Evolutionary conservation across 345 rosid genomes (phyloP).

Genomic region (Hirschfeldia incana): DNA sequence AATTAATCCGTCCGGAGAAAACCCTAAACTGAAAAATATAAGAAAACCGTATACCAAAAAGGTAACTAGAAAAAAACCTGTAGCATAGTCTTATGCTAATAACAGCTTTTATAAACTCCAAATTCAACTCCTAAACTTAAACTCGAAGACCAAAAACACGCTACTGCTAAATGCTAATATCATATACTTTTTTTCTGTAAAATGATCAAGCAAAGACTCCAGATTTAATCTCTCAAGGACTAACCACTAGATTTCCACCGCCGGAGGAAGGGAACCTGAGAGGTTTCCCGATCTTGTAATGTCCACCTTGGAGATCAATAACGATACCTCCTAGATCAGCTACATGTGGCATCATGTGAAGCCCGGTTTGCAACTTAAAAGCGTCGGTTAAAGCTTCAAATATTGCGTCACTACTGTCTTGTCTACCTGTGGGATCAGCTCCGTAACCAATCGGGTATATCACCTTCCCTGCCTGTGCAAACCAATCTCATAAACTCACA

Average conservation of each 20-base stretch:
- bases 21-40: background rate
- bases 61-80: background rate
- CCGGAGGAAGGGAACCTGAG: slow-evolving; percentile 58
- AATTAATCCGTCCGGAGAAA: too few species aligned
- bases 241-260: slow-evolving; percentile 60
- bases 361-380: slow-evolving; percentile 40
- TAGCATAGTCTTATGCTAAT: background rate
- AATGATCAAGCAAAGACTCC: background rate
- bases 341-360: slow-evolving; percentile 58
- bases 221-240: slow-evolving; percentile 1
- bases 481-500: background rate
- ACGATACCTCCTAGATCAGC: slow-evolving; percentile 65
- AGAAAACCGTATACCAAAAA: background rate
- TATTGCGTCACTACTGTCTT: slow-evolving; percentile 66
- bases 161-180: background rate
- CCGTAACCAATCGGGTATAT: slow-evolving; percentile 65
- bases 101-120: too few species aligned
- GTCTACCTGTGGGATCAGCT: slow-evolving; percentile 66
- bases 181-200: background rate
- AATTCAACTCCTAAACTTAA: background rate
- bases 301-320: slow-evolving; percentile 74
- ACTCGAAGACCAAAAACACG: background rate
- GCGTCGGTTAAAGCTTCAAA: slow-evolving; percentile 57
- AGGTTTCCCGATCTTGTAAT: slow-evolving; percentile 59
- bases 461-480: slow-evolving; percentile 51